Evolutionary conservation across 2,329 filamentous ascomycete species (phyloP), one percentile per base, ranked within the genome.

Genomic region (Pyrenophora graminea): DNA sequence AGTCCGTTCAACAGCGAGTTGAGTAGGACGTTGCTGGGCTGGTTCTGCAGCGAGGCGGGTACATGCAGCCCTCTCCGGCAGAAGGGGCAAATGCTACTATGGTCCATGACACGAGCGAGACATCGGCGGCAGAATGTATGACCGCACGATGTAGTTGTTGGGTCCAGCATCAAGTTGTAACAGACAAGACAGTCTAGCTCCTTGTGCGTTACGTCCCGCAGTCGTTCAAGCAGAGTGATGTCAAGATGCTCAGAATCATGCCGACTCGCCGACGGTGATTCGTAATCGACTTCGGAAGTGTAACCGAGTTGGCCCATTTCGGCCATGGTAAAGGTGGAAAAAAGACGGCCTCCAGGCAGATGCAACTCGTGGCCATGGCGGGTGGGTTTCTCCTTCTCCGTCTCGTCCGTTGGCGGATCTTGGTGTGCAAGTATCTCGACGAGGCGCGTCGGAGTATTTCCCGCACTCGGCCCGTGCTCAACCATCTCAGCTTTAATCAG

Each of bases 181-280:
- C 92, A 96, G 51, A 96, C 85, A 63, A 94, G 90, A 61, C 92
- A 97, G 65, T 96, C 91, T 66, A 95, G 78, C 68, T 96, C 91
- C 13, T 79, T 78, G 53, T 86, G 83, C 3, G 84, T 79, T 1
- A 79, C 76, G 21, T 87, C 82, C 61, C 85, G 84, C 12, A 94
- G 68, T 30, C 78, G 79, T 21, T 80, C 74, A 23, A 91, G 73
- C 7, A 86, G 64, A 7, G 65, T 70, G 4, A 66, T 58, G 53
- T 88, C 84, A 17, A 80, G 53, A 23, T 67, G 52, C 32, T 73
- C 63, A 43, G 74, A 68, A 1, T 68, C 53, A 45, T 78, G 76
- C 18, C 66, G 67, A 32, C 71, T 60, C 10, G 70, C 65, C 4
- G 71, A 69, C 41, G 73, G 51, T 8, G 66, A 68, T 48, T 66